These are phyloP conservation scores for Amniculicola lignicola DNA, from an alignment of 495 filamentous ascomycete species.

Conservation along the genomic window DNA sequence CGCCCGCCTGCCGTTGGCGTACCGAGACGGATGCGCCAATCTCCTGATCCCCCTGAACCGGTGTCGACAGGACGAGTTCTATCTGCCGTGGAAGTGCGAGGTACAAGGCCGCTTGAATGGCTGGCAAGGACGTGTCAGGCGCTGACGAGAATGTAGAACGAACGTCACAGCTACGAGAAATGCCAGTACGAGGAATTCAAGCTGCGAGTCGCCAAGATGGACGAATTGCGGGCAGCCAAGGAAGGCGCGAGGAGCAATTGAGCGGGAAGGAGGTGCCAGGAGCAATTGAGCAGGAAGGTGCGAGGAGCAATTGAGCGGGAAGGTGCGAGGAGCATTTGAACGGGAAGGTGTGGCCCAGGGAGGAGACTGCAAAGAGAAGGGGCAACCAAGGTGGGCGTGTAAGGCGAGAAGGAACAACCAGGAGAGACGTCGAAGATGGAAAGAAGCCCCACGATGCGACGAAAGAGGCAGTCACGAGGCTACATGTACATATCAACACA, in stretches of 20 bases:
- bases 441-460: too few relatives aligned
- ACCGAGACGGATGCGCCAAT: slow-evolving; percentile 91
- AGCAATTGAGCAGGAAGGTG: background rate
- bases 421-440: too few relatives aligned
- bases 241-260: slow-evolving; percentile 84
- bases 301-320: background rate
- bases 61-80: slow-evolving; percentile 87
- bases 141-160: slow-evolving; percentile 56
- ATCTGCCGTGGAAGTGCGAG: slow-evolving; percentile 96
- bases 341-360: background rate
- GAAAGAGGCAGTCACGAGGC: too few relatives aligned
- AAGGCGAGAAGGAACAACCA: too few relatives aligned
- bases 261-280: slow-evolving; percentile 27
- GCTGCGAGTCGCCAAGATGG: slow-evolving; percentile 97
- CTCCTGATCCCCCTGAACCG: slow-evolving; percentile 93
- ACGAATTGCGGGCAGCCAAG: slow-evolving; percentile 87
- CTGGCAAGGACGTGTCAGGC: background rate
- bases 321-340: background rate
- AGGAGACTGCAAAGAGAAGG: too few relatives aligned
- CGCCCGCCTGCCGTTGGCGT: slow-evolving; percentile 81
- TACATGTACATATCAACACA: too few relatives aligned
- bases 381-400: too few relatives aligned
- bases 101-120: slow-evolving; percentile 51
- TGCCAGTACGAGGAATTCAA: slow-evolving; percentile 99
- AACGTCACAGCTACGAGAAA: slow-evolving; percentile 96